Evolutionary conservation across 441 rosid species (phyloP), one percentile per base, ranked within the genome.

Genomic region (Jatropha podagrica): DNA sequence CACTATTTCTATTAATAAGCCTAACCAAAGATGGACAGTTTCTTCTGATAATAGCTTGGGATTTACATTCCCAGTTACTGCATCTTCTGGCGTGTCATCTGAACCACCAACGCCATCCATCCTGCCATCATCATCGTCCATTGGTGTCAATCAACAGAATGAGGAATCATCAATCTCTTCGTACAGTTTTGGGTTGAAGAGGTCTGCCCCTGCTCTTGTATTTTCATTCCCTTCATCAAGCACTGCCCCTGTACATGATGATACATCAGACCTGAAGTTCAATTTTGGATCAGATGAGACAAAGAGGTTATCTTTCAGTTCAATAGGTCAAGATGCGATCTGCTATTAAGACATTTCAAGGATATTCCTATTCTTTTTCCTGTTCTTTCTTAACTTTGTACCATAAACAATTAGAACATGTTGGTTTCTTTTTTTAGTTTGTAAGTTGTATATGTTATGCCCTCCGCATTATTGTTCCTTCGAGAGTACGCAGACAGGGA

Each of bases 71-170:
- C 97, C 93, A 0, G 84, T 90, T 74, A 79, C 95, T 76, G 76
- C 88, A 71, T 69, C 90, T 15, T 81, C 83, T 52, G 89, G 88
- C 18, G 81, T 77, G 17, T 76, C 79, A 9, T 86, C 92, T 32
- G 96, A 93, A 86, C 95, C 93, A 48, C 97, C 96, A 46, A 90
- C 98, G 1, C 97, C 98, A 6, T 83, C 99, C 55, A 78, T 90
- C 83, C 71, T 81, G 82, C 97, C 97, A 49, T 84, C 82, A 18
- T 62, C 76, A 56, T 73, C 90, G 60, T 70, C 80, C 71, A 72
- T 81, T 71, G 78, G 55, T 62, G 71, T 42, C 81, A 76, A 64
- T 63, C 85, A 77, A 42, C 85, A 75, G 49, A 70, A 78, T 52
- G 90, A 85, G 70, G 92, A 68, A 32, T 69, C 76, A 6, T 83